Evolutionary conservation across 306 rosid species (phyloP), one percentile per base, ranked within the genome.

Genomic region (Trifolium pratense): DNA sequence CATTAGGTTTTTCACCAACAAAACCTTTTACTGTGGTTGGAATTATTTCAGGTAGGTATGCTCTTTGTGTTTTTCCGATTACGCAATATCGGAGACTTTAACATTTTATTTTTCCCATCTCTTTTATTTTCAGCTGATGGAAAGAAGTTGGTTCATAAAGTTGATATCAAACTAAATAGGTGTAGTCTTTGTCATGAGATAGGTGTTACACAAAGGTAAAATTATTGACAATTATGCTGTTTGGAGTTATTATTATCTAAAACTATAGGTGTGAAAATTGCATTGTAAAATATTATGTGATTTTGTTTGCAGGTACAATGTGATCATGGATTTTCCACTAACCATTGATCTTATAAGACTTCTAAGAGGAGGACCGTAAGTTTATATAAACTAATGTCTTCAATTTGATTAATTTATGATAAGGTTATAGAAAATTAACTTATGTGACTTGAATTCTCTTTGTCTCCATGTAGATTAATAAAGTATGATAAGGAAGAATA

Each of bases 41-140:
- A 68, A 58, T 90, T 17, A 71, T 90, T 69, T 92, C 95, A 15
- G 95, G 98, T 90, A n/a, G n/a, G n/a, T n/a, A n/a, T n/a, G n/a
- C n/a, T n/a, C n/a, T n/a, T n/a, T n/a, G n/a, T n/a, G n/a, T n/a
- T n/a, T n/a, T n/a, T n/a, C n/a, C n/a, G n/a, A n/a, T n/a, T n/a
- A n/a, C n/a, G n/a, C n/a, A n/a, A 42, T 6, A 49, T 2, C 3
- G 2, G 2, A 25, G 32, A 23, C 10, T 17, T 16, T 21, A 9
- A 5, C 17, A 56, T 25, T 57, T 25, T 29, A 29, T 29, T 3
- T 52, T 55, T 17, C 7, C 7, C 7, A 3, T 13, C 13, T 37
- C 14, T 11, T 29, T 11, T 37, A 12, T 23, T 75, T 75, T 21
- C 82, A 88, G 98, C 86, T 40, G 91, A 92, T 80, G 96, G 95